Percentiles rank a stretch among this genome's conserved stretches.
Evolutionary conservation across 2,329 filamentous ascomycete genomes (phyloP).

Genomic region (Exophiala calicioides): DNA sequence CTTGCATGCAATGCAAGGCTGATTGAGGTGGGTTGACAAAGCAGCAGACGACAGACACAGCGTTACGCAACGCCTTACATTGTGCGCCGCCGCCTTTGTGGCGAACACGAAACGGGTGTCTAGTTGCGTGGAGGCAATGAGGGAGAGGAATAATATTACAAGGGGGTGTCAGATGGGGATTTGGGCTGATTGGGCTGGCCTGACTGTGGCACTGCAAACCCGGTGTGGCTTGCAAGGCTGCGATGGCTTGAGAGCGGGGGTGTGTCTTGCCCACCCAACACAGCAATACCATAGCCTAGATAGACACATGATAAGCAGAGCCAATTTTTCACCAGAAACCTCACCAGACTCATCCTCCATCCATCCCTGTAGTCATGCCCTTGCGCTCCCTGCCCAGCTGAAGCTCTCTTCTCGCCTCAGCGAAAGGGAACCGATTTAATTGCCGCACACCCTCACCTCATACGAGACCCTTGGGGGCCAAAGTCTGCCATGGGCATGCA

Average conservation of each 20-base stretch:
- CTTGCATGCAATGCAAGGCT: no score
- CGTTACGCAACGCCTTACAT: no score
- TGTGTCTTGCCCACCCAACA: no score
- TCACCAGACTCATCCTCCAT: no score
- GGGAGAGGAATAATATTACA: neutral
- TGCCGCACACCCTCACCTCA: neutral
- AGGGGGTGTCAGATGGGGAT: neutral
- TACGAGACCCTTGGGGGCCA: no score
- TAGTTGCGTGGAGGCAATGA: neutral
- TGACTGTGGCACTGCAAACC: neutral
- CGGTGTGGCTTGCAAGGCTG: constrained; percentile 2
- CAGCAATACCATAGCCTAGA: no score
- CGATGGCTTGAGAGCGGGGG: neutral
- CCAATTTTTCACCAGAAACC: no score
- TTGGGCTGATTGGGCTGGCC: neutral
- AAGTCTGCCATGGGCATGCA: no score
- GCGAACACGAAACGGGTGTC: neutral
- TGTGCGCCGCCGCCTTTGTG: neutral
- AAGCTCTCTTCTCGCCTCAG: no score
- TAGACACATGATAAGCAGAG: neutral
- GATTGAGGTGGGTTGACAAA: no score
- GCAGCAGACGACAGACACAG: no score
- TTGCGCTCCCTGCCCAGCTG: neutral
- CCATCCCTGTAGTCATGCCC: neutral
- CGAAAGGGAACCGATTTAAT: no score